phyloP scores from a whole-genome alignment of 2,329 filamentous ascomycete species.

The Xylariaceae sp. region DNA sequence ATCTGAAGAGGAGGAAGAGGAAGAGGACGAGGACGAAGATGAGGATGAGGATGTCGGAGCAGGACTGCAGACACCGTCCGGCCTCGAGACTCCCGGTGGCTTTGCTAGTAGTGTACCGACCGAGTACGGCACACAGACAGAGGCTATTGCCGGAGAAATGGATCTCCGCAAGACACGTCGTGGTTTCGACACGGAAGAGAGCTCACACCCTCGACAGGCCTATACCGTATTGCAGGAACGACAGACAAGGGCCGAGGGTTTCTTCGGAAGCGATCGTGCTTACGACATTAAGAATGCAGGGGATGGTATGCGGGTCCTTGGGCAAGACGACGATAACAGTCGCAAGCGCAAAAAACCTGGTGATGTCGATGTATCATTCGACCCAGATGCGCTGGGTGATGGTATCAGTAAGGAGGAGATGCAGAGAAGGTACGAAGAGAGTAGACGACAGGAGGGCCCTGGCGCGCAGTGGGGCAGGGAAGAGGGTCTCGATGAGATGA shows the following conservation, averaged over 20 bases:
- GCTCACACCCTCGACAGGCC: constrained; percentile 69
- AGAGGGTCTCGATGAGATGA: constrained; percentile 93
- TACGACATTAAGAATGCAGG: constrained; percentile 73
- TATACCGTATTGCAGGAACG: constrained; percentile 90
- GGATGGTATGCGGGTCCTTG: constrained; percentile 66
- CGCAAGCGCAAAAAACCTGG: constrained; percentile 94
- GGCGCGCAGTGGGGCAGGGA: constrained; percentile 72
- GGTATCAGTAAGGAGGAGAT: constrained; percentile 84
- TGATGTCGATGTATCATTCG: constrained; percentile 89
- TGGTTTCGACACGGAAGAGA: constrained; percentile 85
- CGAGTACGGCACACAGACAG: constrained; percentile 69
- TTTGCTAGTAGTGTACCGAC: constrained; percentile 77
- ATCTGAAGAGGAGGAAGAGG: constrained; percentile 65
- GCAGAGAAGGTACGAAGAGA: constrained; percentile 75
- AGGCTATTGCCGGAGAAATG: constrained; percentile 79
- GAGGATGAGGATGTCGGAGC: constrained; percentile 60
- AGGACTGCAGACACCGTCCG: constrained; percentile 71
- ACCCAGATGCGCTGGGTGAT: constrained; percentile 74
- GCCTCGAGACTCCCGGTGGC: constrained; percentile 77
- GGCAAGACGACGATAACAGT: constrained; percentile 68
- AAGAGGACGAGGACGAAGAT: constrained; percentile 66
- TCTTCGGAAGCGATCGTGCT: constrained; percentile 91
- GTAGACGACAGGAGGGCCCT: constrained; percentile 60
- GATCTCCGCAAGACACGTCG: constrained; percentile 84
- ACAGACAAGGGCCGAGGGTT: constrained; percentile 80